Evolutionary conservation across 139 green algal genomes (phyloP), one percentile per base, ranked within the genome.

Genomic region (Volvox reticuliferus): DNA sequence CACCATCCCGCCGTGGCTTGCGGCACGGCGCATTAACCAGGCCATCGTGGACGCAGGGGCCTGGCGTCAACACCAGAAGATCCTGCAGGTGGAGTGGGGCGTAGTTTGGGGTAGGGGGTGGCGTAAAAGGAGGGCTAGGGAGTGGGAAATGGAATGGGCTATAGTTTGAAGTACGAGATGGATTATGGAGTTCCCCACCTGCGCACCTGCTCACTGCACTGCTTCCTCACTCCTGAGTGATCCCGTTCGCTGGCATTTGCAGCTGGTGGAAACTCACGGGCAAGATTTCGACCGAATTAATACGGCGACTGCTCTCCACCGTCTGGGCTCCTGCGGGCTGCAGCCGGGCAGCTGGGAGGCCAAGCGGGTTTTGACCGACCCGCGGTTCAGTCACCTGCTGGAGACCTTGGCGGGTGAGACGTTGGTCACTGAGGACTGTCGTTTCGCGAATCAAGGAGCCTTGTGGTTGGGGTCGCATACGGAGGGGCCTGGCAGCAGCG

Each of bases 291-390:
- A 89, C 35, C 35, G 37, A 0, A 44, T 82, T 22, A 89, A 89
- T 18, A 71, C 30, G 36, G 84, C 84, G 3, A 61, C 84, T 19
- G 84, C 84, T 36, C 84, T 89, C 67, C 84, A 89, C 84, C 84
- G 84, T 14, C 37, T 89, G 69, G 84, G 84, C 68, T 32, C 69
- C 36, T 82, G 69, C 36, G 84, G 83, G 22, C 84, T 89, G 69
- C 22, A 14, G 83, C 32, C 67, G 33, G 79, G 50, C 44, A 44
- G 79, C 44, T 33, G 14, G 26, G 84, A 32, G 36, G 36, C 28
- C n/a, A 69, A 71, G 28, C 2, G 9, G 19, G 18, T 89, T n/a
- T 14, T 61, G 44, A 20, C 18, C 2, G 69, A 82, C 69, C 84
- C 69, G 2, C 12, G 16, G 28, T 82, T 89, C 28, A n/a, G 17